Evolutionary conservation across 2,329 filamentous ascomycete species (phyloP).

Genomic region (Paracorniculantispora psalliotae): DNA sequence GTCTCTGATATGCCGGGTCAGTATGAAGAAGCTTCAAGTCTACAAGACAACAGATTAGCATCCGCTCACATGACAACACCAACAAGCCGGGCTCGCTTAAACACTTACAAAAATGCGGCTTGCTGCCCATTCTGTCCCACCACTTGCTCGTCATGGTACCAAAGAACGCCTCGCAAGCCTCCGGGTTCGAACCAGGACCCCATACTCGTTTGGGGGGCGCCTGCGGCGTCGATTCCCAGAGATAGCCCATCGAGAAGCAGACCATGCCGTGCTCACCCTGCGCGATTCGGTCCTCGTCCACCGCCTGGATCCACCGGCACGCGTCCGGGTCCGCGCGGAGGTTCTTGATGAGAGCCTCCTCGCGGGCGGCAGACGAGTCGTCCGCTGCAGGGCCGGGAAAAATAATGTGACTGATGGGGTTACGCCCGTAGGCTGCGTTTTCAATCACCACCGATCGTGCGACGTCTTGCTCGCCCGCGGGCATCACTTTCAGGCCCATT

Average conservation of each 20-base stretch:
- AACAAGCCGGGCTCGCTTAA: background rate
- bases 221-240: constrained; percentile 25
- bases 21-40: constrained; percentile 36
- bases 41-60: constrained; percentile 12
- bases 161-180: constrained; percentile 30
- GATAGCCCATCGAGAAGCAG: constrained; percentile 33
- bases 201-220: constrained; percentile 22
- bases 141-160: constrained; percentile 27
- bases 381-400: constrained; percentile 24
- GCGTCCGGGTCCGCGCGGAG: constrained; percentile 22
- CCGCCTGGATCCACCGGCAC: constrained; percentile 31
- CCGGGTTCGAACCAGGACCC: constrained; percentile 27
- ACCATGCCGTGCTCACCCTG: constrained; percentile 25
- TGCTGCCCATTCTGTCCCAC: constrained; percentile 26
- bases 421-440: constrained; percentile 4
- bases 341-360: constrained; percentile 18
- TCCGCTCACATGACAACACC: background rate
- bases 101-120: constrained; percentile 32
- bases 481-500: constrained; percentile 10
- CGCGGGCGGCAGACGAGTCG: constrained; percentile 19
- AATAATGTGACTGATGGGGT: constrained; percentile 27
- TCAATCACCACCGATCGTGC: constrained; percentile 13
- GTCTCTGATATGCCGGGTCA: constrained; percentile 31
- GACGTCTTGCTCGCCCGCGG: constrained; percentile 8
- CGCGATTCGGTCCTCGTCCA: constrained; percentile 29